A percentile compares a stretch with the other conserved stretches of the same genome.
Conservation (phyloP, 208 protist species). For the Leishmania aethiopica region DNA sequence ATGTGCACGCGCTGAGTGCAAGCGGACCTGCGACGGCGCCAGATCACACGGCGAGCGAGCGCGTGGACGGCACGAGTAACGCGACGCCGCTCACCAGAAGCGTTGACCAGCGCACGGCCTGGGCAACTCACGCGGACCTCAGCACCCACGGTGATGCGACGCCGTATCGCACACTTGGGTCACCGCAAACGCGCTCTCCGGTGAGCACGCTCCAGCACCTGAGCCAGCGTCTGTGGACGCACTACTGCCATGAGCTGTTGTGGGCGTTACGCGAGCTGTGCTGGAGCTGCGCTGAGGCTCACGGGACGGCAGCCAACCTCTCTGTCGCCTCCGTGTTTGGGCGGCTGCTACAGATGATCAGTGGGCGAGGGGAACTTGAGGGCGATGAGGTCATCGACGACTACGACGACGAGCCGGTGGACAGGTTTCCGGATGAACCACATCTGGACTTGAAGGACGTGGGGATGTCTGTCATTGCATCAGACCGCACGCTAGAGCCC, state of each 20-base stretch:
- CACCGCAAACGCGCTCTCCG: not conserved
- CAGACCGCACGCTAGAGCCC: conserved; percentile 17
- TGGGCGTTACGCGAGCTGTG: conserved; percentile 57
- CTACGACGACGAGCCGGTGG: not conserved
- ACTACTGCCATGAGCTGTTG: conserved; percentile 56
- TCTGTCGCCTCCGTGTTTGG: conserved; percentile 62
- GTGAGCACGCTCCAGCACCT: conserved; percentile 23
- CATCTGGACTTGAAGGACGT: conserved; percentile 4
- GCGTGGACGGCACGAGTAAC: not conserved
- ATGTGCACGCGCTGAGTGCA: conserved; percentile 21
- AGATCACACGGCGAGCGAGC: not conserved
- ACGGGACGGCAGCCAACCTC: conserved; percentile 56
- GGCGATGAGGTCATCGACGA: conserved; percentile 15
- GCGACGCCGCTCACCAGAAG: not conserved
- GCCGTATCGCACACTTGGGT: conserved; percentile 10
- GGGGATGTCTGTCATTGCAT: conserved; percentile 14
- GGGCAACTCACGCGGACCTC: not conserved
- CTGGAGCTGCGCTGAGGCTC: conserved; percentile 50
- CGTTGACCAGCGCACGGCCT: too few species aligned
- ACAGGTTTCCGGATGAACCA: not conserved
- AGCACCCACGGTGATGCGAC: not conserved
- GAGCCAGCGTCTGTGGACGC: conserved; percentile 38
- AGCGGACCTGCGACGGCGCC: not conserved
- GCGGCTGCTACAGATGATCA: conserved; percentile 49
- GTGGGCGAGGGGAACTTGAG: conserved; percentile 16